phyloP scores from a whole-genome alignment of 495 filamentous ascomycete species.

The Jackrogersella minutella region DNA sequence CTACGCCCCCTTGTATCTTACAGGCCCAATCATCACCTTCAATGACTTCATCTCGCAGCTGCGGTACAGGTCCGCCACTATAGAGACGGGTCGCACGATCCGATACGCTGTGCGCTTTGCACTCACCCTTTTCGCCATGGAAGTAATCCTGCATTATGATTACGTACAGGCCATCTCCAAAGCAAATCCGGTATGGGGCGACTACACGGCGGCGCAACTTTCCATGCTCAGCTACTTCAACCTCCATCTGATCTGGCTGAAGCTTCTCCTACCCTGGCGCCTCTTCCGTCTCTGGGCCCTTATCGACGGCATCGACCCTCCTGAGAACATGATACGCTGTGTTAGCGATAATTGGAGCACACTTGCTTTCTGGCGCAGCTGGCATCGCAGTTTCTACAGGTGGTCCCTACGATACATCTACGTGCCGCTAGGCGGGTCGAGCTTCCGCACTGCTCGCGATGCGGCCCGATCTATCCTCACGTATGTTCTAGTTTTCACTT shows the following conservation, averaged over 20 bases:
- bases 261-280: constrained; percentile 94
- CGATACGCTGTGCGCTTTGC: constrained; percentile 86
- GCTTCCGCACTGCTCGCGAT: constrained; percentile 47
- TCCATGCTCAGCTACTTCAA: constrained; percentile 95
- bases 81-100: constrained; percentile 70
- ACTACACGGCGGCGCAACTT: constrained; percentile 88
- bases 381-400: constrained; percentile 93
- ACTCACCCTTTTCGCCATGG: constrained; percentile 85
- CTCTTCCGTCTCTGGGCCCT: constrained; percentile 97
- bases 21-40: constrained; percentile 94
- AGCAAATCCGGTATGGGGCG: constrained; percentile 74
- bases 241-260: constrained; percentile 97
- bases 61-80: constrained; percentile 72
- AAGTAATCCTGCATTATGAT: constrained; percentile 90
- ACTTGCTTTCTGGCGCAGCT: constrained; percentile 92
- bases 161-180: constrained; percentile 95
- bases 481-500: constrained; percentile 89
- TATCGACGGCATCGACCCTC: constrained; percentile 88
- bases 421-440: constrained; percentile 83
- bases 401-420: constrained; percentile 97
- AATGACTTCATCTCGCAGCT: constrained; percentile 95
- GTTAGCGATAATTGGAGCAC: constrained; percentile 94
- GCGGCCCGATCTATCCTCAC: constrained; percentile 67
- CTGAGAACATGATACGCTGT: constrained; percentile 98
- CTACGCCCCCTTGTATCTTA: constrained; percentile 91